Evolutionary conservation across 1,284 basidiomycete species (phyloP).

Genomic region (Ustilago vetiveriae): DNA sequence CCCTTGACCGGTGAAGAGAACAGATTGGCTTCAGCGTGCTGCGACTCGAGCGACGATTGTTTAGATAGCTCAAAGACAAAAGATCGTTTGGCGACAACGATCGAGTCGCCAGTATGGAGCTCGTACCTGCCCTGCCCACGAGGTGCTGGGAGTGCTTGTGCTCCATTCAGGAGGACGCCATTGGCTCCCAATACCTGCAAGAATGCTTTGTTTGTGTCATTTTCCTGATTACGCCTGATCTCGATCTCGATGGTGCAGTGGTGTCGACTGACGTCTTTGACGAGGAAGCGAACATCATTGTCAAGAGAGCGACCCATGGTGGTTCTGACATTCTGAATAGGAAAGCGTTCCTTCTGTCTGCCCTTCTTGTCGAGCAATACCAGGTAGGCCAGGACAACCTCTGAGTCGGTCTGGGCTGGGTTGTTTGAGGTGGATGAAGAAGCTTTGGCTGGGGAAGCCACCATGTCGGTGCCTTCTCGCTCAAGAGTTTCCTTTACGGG

Average conservation of each 20-base stretch:
- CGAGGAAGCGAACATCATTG: slow-evolving; percentile 44
- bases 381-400: slow-evolving; percentile 34
- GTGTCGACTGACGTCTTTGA: slow-evolving; percentile 35
- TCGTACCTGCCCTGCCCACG: slow-evolving; percentile 24
- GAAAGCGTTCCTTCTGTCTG: slow-evolving; percentile 33
- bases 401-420: background rate
- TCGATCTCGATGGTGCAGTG: slow-evolving; percentile 50
- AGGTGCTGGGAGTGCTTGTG: slow-evolving; percentile 23
- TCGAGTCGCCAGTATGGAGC: slow-evolving; percentile 32
- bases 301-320: slow-evolving; percentile 44
- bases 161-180: slow-evolving; percentile 34
- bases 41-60: background rate
- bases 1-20: slow-evolving; percentile 27
- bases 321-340: slow-evolving; percentile 31
- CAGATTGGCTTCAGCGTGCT: background rate
- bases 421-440: slow-evolving; percentile 1
- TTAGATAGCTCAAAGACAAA: slow-evolving; percentile 35
- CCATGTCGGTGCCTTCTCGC: background rate
- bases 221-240: slow-evolving; percentile 12
- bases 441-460: slow-evolving; percentile 13
- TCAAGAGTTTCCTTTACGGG: slow-evolving; percentile 16
- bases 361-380: slow-evolving; percentile 41
- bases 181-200: slow-evolving; percentile 37
- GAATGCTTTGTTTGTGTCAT: slow-evolving; percentile 21
- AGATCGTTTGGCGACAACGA: slow-evolving; percentile 27